Base-by-base conservation (phyloP, 257 asterid genomes). In the Fraxinus americana region DNA sequence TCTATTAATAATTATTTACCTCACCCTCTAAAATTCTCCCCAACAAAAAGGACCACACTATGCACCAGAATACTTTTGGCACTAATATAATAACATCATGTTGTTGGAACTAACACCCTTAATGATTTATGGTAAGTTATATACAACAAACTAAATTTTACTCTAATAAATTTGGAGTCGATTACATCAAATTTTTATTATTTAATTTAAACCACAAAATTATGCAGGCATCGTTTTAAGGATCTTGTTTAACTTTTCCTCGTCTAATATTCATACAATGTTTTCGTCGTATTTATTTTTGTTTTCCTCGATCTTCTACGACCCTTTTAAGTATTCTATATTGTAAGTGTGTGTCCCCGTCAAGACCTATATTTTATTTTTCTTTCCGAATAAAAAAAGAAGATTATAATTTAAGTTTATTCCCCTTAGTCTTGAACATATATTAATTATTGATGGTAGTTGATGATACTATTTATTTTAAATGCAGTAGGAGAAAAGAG, bases 61-160 rank as follows among this genome's bases (percentile, higher is more conserved):
- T 48, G 57, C 57, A 78, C 73, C 52, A 77, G 68, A 19, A 7
- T 54, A 19, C 23, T 54, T 54, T 70, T n/a, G n/a, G 41, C 65
- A 66, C 45, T 82, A 23, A 38, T 80, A 77, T 17, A 17, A 54
- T 54, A 48, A 12, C 74, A 71, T 75, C 71, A 32, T 83, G 80
- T 75, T 83, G 85, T 85, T 86, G 86, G 77, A 77, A 77, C 82
- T 77, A 85, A 74, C 71, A 41, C 74, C 63, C 57, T 48, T 73
- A 45, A 80, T 83, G 77, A 13, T 78, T 86, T 78, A 72, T 48
- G 76, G 71, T 77, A 41, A 77, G 41, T 8, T 67, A 45, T 11
- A 41, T 0, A 11, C 14, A 4, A 12, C 50, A 41, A 11, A 41
- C 16, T 41, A 41, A 41, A 10, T 10, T 41, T 41, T 41, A 41